phyloP scores from a whole-genome alignment of 331 rosid species.

The Acacia concinna region DNA sequence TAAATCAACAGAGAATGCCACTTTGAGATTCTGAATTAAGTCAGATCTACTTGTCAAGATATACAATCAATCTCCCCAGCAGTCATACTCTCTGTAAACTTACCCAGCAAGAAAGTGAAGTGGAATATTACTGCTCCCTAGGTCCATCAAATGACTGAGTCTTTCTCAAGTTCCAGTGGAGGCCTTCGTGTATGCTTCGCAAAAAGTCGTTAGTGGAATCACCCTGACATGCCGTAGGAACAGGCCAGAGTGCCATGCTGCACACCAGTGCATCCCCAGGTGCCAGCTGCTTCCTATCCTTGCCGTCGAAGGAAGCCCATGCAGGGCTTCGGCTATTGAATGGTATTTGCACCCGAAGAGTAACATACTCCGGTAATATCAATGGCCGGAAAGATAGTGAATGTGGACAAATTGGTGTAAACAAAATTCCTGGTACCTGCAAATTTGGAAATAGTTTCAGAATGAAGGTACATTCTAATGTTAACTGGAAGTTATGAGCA shows the following conservation, averaged over 20 bases:
- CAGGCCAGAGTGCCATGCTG: slow-evolving; percentile 99
- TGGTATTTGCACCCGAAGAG: slow-evolving; percentile 83
- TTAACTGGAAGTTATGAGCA: not conserved
- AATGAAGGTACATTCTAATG: not conserved
- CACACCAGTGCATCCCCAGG: slow-evolving; percentile 95
- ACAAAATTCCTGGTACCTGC: slow-evolving; percentile 96
- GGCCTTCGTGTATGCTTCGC: slow-evolving; percentile 88
- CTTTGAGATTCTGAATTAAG: not conserved
- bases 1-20: not conserved
- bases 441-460: slow-evolving; percentile 3
- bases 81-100: not conserved
- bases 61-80: not conserved
- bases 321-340: slow-evolving; percentile 90
- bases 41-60: not conserved
- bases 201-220: slow-evolving; percentile 89
- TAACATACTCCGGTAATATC: slow-evolving; percentile 85
- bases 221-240: slow-evolving; percentile 80
- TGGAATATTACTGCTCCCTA: slow-evolving; percentile 43
- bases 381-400: slow-evolving; percentile 88
- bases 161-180: slow-evolving; percentile 95
- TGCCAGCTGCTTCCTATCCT: slow-evolving; percentile 75
- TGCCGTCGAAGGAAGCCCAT: slow-evolving; percentile 95
- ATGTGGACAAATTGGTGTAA: slow-evolving; percentile 95
- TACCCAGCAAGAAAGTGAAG: not conserved
- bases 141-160: slow-evolving; percentile 87